Evolutionary conservation across 2,329 filamentous ascomycete species (phyloP).

Genomic region (Aspergillus latus): DNA sequence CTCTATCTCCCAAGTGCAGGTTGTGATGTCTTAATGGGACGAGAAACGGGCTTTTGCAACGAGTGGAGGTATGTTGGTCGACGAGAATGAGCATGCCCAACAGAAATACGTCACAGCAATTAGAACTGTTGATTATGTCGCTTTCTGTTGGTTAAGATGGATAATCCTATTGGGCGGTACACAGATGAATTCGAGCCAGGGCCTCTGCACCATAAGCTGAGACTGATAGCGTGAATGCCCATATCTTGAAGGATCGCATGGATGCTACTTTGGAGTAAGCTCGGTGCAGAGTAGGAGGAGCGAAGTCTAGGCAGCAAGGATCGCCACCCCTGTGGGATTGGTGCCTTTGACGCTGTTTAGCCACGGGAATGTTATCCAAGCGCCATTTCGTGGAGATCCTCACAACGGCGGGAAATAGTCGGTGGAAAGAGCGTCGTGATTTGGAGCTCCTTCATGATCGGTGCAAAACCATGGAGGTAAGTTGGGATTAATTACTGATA

Average conservation of each 20-base stretch:
- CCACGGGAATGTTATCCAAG: slow-evolving; percentile 4
- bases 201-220: neutral
- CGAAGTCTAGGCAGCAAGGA: neutral
- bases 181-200: neutral
- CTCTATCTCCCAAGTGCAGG: neutral
- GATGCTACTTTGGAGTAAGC: slow-evolving; percentile 6
- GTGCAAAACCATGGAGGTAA: neutral
- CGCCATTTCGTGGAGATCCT: slow-evolving; percentile 1
- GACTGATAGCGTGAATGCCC: neutral
- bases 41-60: neutral
- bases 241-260: slow-evolving; percentile 1
- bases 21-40: neutral
- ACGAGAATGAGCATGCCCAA: neutral
- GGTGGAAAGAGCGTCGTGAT: neutral
- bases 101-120: neutral
- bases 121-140: neutral
- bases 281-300: neutral
- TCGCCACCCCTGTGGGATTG: neutral
- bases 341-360: neutral
- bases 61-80: neutral
- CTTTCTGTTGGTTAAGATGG: slow-evolving; percentile 2
- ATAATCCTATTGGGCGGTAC: slow-evolving; percentile 2
- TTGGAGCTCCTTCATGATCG: neutral
- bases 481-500: neutral
- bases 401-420: neutral